Base-by-base conservation (phyloP, 2,329 filamentous ascomycete genomes). In the Alternaria novae-zelandiae region DNA sequence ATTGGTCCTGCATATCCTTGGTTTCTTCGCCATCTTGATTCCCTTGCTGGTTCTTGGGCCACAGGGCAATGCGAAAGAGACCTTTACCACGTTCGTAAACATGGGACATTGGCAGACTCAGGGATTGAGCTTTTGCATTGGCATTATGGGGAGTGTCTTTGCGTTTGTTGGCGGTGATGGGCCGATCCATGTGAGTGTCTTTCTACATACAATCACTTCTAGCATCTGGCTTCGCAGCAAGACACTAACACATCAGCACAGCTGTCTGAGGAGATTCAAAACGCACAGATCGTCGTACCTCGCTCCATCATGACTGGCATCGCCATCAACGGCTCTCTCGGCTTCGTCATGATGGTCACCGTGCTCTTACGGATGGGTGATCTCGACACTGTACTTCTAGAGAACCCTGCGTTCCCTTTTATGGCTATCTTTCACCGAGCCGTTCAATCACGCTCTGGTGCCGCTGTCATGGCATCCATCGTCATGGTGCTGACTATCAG, bases 21-120 rank as follows among this genome's bases (percentile, higher is more conserved):
- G 84, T 2, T 83, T 86, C 66, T 83, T 86, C 60, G 83, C 80
- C 4, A 81, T 86, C 55, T 69, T 86, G 15, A 82, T 85, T 12
- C 78, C 82, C 0, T 71, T 86, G 5, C 78, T 81, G 63, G 77
- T 81, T 1, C 75, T 83, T 57, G 80, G 82, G 0, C 80, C 82
- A 0, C 76, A 79, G 21, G 75, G 75, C 2, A 69, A 76, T 17
- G 70, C 81, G 0, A 61, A 77, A 17, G 78, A 80, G 4, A 82
- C 84, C 0, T 85, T 86, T 54, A 80, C 80, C 4, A 69, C 79
- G 0, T 86, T 86, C 61, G 66, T 77, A 23, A 84, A 86, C 56
- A 56, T 71, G 30, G 84, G 83, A 3, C 80, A 75, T 4, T 86
- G 83, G 80, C 69, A 75, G 1, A 80, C 70, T 6, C 74, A 81